Evolutionary conservation across 139 green algal genomes (phyloP), one percentile per base, ranked within the genome.

Genomic region (Nannochloris sp.): DNA sequence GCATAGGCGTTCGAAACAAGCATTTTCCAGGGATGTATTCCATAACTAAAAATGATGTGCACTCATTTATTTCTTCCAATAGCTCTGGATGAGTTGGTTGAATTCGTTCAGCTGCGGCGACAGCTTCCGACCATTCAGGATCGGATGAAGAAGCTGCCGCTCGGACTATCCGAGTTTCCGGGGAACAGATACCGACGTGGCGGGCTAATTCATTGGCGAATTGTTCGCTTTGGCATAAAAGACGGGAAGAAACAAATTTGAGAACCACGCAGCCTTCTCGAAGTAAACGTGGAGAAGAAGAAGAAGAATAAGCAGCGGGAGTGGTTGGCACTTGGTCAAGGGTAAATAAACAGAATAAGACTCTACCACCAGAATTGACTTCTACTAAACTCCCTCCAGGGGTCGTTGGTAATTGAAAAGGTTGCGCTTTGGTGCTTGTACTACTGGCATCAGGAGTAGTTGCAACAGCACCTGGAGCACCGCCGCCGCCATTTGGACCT

Each of bases 151-250:
- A 29, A 34, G 32, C 12, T 3, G 7, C 15, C 31, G 25, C 12
- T 19, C 83, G 58, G 12, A 94, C 61, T 53, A 94, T 90, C 46
- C 84, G 71, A 61, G 68, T 84, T 19, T 74, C 68, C 3, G 87
- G 87, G 0, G 77, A 71, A 30, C 45, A 70, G 36, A 94, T 82
- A 45, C 79, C 79, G 45, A 94, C 32, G 66, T 92, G 79, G 8
- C 71, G 65, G 8, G 87, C 84, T 23, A 94, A 71, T 77, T 93
- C 87, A 24, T 82, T 83, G 23, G 86, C 87, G 75, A 94, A 93
- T 64, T 89, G 85, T 77, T 92, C 86, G 2, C 64, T 73, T 76
- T 92, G 79, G 19, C 60, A 60, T 8, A 66, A 59, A 53, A 90
- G 72, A 5, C 87, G 62, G 33, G 64, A 78, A 32, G 64, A 51